phyloP scores from a whole-genome alignment of 257 asterid species.

The Paraleonurus japonicus region DNA sequence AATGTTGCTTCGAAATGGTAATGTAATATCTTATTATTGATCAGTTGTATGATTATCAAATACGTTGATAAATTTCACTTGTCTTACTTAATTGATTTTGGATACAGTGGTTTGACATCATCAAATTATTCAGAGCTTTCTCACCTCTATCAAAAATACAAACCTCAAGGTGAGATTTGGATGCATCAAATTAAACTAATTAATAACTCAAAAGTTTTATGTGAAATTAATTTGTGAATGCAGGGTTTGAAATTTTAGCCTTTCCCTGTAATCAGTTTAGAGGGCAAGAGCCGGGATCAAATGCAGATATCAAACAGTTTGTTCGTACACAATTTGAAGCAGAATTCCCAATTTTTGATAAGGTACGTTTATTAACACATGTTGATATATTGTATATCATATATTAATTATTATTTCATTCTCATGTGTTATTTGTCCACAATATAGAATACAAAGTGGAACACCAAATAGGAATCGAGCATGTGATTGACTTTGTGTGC shows the following conservation, averaged over 20 bases:
- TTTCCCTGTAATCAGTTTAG: conserved; percentile 97
- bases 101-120: conserved; percentile 83
- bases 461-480: no score
- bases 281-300: conserved; percentile 95
- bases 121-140: conserved; percentile 90
- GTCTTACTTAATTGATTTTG: conserved; percentile 26
- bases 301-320: conserved; percentile 75
- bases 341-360: conserved; percentile 89
- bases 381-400: no score
- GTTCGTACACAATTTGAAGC: conserved; percentile 87
- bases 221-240: conserved; percentile 13
- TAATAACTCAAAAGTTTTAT: background rate
- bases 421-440: no score
- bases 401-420: no score
- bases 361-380: conserved; percentile 57
- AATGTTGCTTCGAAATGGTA: conserved; percentile 98
- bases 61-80: conserved; percentile 5
- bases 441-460: no score
- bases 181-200: background rate
- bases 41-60: background rate
- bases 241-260: conserved; percentile 92
- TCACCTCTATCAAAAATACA: conserved; percentile 72
- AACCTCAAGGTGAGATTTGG: conserved; percentile 70
- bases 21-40: background rate
- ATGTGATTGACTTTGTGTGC: no score